Evolutionary conservation across 768 basidiomycete species (phyloP).

Genomic region (Phaffia tasmanica): DNA sequence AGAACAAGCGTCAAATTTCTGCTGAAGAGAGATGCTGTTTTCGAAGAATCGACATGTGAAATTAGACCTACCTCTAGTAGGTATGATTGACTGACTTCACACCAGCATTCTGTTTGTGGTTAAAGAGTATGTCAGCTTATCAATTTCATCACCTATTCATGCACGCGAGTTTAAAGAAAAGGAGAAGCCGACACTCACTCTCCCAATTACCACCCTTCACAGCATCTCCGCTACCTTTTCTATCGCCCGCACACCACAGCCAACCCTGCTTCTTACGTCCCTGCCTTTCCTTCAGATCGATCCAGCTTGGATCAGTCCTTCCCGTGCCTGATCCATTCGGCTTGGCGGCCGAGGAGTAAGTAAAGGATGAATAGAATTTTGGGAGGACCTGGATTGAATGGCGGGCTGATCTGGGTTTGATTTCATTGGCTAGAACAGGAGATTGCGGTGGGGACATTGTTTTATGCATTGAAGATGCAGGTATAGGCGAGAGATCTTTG

Average conservation of each 20-base stretch:
- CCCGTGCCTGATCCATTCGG: constrained; percentile 9
- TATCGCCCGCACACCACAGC: constrained; percentile 21
- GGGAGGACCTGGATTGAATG: constrained; percentile 24
- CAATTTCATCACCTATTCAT: too few relatives aligned
- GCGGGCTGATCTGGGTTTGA: constrained; percentile 6
- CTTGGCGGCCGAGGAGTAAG: not conserved
- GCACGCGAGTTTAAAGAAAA: not conserved
- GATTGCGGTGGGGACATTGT: too few relatives aligned
- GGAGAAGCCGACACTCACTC: not conserved
- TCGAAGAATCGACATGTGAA: not conserved
- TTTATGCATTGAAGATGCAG: too few relatives aligned
- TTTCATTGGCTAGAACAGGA: not conserved
- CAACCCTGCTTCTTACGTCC: constrained; percentile 25
- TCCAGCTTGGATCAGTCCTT: constrained; percentile 5
- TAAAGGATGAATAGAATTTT: constrained; percentile 11
- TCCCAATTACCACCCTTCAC: constrained; percentile 10
- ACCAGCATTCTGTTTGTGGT: constrained; percentile 15
- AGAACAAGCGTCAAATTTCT: too few relatives aligned
- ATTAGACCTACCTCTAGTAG: constrained; percentile 10
- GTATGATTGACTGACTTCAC: constrained; percentile 24
- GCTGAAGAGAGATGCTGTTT: too few relatives aligned
- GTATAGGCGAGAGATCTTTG: not conserved
- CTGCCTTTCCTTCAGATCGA: constrained; percentile 17
- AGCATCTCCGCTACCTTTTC: not conserved
- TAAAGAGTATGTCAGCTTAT: too few relatives aligned